Evolutionary conservation across 176 grass and related monocot genomes (phyloP).

Genomic region (Carex myosuroides): DNA sequence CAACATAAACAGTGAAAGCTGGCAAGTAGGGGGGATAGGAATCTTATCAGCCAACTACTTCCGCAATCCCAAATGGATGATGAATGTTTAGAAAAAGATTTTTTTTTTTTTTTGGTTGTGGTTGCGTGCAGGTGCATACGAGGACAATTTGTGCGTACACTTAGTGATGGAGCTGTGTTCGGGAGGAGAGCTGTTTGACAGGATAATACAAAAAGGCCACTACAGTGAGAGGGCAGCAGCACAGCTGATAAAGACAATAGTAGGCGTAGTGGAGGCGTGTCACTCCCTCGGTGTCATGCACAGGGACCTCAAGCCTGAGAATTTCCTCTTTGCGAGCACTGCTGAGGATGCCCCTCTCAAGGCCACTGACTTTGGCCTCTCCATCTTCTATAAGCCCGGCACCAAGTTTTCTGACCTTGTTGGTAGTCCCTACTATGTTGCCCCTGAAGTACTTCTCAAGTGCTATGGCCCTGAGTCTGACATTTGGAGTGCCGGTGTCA

Average conservation of each 20-base stretch:
- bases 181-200: constrained; percentile 90
- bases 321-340: constrained; percentile 78
- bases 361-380: constrained; percentile 94
- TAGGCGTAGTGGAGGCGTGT: constrained; percentile 82
- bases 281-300: constrained; percentile 97
- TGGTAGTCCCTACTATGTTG: constrained; percentile 98
- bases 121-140: constrained; percentile 36
- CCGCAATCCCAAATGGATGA: background rate
- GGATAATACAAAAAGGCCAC: constrained; percentile 82
- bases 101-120: background rate
- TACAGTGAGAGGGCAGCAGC: constrained; percentile 80
- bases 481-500: constrained; percentile 97
- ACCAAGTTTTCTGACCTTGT: constrained; percentile 85
- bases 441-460: constrained; percentile 86
- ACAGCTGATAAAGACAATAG: constrained; percentile 75
- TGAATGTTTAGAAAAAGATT: background rate
- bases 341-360: constrained; percentile 80
- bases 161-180: constrained; percentile 96
- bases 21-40: background rate
- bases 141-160: constrained; percentile 89
- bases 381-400: constrained; percentile 87
- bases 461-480: constrained; percentile 93
- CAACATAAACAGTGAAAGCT: background rate
- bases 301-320: constrained; percentile 89
- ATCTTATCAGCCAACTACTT: background rate